Evolutionary conservation across 257 asterid species (phyloP), one percentile per base, ranked within the genome.

Genomic region (Solanum lycopersicoides): DNA sequence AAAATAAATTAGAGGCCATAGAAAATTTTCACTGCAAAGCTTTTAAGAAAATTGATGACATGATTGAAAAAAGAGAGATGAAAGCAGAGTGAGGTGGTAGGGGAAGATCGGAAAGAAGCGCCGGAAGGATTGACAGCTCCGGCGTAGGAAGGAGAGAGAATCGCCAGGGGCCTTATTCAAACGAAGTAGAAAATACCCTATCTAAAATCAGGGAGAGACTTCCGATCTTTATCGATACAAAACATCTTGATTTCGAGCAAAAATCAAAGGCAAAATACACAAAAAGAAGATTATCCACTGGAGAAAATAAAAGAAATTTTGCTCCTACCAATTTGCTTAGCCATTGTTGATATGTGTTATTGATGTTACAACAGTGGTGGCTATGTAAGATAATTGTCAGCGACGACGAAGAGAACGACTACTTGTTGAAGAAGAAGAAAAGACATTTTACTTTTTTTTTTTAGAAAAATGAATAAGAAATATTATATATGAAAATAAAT

Each of bases 331-430:
- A 56, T 56, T 56, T 56, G 0, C 65, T 56, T 56, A 56, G 65
- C 11, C 65, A 56, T 56, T 56, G 65, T 56, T 56, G 65, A 20
- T 12, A 56, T 56, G 65, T 56, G 65, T 56, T 56, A 20, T 56
- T 56, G 25, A 56, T 56, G 65, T 56, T 56, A 56, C 18, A 56
- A 11, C 65, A 56, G 25, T 56, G 65, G 12, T 56, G 65, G 12
- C 4, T 18, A 56, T 18, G 3, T 11, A 20, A 56, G 25, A 56
- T n/a, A 56, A 18, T 56, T 56, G 65, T 4, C 5, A 4, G 0
- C n/a, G 0, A 2, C 0, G 0, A 11, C 5, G 25, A 56, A 56
- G 65, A 20, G 65, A 56, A 56, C 2, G 12, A 1, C 11, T 20
- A 20, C 12, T 56, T 56, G 25, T 18, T 56, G 65, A 18, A 7